These are phyloP conservation scores for Cylindrodendrum hubeiense DNA, from an alignment of 2,329 filamentous ascomycete genomes.

Conservation along the genomic window DNA sequence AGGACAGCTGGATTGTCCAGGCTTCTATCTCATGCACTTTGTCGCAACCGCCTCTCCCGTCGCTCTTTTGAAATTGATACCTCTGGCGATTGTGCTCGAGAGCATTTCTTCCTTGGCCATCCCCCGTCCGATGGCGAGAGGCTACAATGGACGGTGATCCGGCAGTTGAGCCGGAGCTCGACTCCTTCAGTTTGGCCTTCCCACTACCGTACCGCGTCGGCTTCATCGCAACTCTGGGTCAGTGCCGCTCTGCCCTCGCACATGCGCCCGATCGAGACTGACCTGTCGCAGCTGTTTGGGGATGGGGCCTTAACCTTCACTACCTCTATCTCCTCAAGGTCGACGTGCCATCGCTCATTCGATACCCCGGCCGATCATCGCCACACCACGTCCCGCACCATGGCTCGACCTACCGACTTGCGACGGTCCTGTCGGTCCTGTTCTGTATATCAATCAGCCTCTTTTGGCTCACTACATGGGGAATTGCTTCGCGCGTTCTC, in stretches of 20 bases:
- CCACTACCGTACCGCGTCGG: constrained; percentile 92
- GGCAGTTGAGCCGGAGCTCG: constrained; percentile 77
- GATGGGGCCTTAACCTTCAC: constrained; percentile 93
- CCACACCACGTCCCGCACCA: constrained; percentile 80
- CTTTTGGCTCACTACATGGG: constrained; percentile 87
- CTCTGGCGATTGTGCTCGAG: constrained; percentile 21
- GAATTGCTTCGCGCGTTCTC: constrained; percentile 76
- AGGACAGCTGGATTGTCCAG: constrained; percentile 43
- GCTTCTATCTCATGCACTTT: constrained; percentile 33
- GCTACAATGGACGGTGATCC: constrained; percentile 78
- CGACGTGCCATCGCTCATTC: constrained; percentile 87
- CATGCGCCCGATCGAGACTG: constrained; percentile 14
- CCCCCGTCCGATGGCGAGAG: constrained; percentile 40
- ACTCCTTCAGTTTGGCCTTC: constrained; percentile 87
- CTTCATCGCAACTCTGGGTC: constrained; percentile 87
- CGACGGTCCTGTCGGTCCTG: constrained; percentile 79
- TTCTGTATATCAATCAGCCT: constrained; percentile 78
- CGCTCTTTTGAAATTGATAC: constrained; percentile 29
- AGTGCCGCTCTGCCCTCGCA: constrained; percentile 38
- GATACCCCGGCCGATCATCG: constrained; percentile 83
- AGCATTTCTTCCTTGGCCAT: constrained; percentile 1
- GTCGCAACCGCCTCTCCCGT: constrained; percentile 10
- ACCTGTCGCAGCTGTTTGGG: constrained; percentile 82
- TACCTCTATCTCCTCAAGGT: constrained; percentile 85
- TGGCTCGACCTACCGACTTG: constrained; percentile 87